Evolutionary conservation across 225 moss, liverwort and hornwort species (phyloP).

Genomic region (Lunularia cruciata): DNA sequence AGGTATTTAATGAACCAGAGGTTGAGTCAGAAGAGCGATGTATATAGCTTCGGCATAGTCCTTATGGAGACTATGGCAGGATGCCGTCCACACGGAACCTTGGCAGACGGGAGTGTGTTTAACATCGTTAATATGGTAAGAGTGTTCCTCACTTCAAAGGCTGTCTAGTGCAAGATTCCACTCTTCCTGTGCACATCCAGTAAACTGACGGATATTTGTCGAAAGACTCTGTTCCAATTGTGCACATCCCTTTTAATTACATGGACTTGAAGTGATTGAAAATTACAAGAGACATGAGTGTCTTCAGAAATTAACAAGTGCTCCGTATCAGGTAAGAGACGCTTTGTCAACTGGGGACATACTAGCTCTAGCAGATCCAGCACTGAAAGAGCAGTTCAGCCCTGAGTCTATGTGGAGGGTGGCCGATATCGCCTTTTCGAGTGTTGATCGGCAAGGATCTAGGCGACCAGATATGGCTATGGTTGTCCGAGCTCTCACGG

Average conservation of each 20-base stretch:
- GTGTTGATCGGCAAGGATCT: slow-evolving; percentile 12
- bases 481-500: slow-evolving; percentile 8
- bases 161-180: no score
- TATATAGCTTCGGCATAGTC: slow-evolving; percentile 44
- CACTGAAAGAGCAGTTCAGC: not conserved
- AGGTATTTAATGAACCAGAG: slow-evolving; percentile 28
- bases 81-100: not conserved
- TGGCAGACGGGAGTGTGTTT: not conserved
- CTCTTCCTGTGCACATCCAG: no score
- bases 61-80: slow-evolving; percentile 36
- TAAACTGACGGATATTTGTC: no score
- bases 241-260: no score
- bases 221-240: no score
- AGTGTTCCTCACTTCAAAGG: no score
- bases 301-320: no score
- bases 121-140: slow-evolving; percentile 15
- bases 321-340: slow-evolving; percentile 1
- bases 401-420: slow-evolving; percentile 37
- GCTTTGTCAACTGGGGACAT: slow-evolving; percentile 11
- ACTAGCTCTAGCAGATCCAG: slow-evolving; percentile 1
- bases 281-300: no score
- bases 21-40: slow-evolving; percentile 42
- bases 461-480: slow-evolving; percentile 25
- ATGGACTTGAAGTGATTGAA: no score
- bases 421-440: slow-evolving; percentile 30